Percentiles rank a stretch among this genome's conserved stretches.
phyloP scores from a whole-genome alignment of 192 early-diverging fungal species.

The Kickxella alabastrina region DNA sequence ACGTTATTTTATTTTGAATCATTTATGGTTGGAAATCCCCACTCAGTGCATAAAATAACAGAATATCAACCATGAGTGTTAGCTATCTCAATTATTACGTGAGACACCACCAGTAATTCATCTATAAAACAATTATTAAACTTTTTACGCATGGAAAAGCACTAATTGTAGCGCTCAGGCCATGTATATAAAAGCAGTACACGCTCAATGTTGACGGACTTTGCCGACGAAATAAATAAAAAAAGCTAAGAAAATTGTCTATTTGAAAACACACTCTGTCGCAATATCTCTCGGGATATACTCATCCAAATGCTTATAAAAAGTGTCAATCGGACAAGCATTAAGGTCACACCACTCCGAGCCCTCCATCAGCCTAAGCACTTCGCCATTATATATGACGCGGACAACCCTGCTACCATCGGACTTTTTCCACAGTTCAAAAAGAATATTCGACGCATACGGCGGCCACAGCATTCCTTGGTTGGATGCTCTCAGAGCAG shows the following conservation, averaged over 20 bases:
- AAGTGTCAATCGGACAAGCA: slow-evolving; percentile 33
- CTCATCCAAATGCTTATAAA: slow-evolving; percentile 23
- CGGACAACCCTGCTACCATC: slow-evolving; percentile 45
- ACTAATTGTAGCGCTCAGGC: too few species aligned
- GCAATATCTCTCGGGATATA: slow-evolving; percentile 37
- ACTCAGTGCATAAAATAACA: too few species aligned
- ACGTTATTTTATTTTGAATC: too few species aligned
- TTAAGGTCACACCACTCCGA: slow-evolving; percentile 47
- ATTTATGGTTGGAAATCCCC: too few species aligned
- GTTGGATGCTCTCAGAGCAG: slow-evolving; percentile 28
- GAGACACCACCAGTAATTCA: too few species aligned
- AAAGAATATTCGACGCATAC: slow-evolving; percentile 51
- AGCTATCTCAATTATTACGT: too few species aligned
- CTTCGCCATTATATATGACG: slow-evolving; percentile 55
- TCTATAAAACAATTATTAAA: too few species aligned
- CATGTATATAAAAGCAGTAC: background rate
- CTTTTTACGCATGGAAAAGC: background rate
- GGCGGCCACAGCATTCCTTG: slow-evolving; percentile 52
- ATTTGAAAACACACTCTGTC: slow-evolving; percentile 18
- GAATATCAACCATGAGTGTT: too few species aligned
- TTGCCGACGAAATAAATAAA: too few species aligned
- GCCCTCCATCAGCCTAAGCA: slow-evolving; percentile 22
- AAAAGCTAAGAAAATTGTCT: background rate
- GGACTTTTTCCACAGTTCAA: slow-evolving; percentile 53
- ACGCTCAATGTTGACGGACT: background rate